These are phyloP conservation scores for Coniochaeta sp. DNA, from an alignment of 2,329 filamentous ascomycete genomes.

Conservation along the genomic window DNA sequence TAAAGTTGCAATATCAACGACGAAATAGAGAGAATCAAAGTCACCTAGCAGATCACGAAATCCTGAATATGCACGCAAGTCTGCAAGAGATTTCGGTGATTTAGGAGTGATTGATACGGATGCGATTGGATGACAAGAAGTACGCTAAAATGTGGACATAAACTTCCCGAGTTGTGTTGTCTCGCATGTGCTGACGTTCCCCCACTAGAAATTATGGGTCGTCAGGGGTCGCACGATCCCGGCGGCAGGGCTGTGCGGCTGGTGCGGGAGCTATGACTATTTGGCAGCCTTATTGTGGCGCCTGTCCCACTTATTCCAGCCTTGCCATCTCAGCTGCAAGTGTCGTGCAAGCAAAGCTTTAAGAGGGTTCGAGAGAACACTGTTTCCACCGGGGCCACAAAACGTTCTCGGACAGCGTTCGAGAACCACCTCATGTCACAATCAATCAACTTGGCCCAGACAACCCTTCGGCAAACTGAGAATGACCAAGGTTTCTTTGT, in stretches of 20 bases:
- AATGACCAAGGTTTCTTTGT: background rate
- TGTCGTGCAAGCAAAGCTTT: background rate
- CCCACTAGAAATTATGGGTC: background rate
- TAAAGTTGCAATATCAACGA: background rate
- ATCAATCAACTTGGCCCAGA: too few relatives aligned
- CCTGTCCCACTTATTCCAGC: background rate
- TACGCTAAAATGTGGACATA: too few relatives aligned
- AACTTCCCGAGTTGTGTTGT: background rate
- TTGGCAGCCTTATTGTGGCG: background rate
- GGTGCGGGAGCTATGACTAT: background rate
- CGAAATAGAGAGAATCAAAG: background rate
- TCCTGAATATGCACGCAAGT: slow-evolving; percentile 4
- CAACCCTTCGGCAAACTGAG: background rate
- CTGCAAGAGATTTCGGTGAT: background rate
- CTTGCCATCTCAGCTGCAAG: background rate
- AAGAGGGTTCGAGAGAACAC: background rate
- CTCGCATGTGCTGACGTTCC: background rate
- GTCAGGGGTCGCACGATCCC: background rate
- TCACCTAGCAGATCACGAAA: background rate
- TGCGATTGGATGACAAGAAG: background rate
- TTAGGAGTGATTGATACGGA: background rate
- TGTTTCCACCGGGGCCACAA: too few relatives aligned
- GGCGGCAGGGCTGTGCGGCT: background rate
- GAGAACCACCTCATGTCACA: too few relatives aligned
- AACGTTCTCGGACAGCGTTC: too few relatives aligned